A percentile compares a stretch with the other conserved stretches of the same genome.
These are phyloP conservation scores for Colletotrichum kahawae DNA, from an alignment of 2,329 filamentous ascomycete species.

Conservation along the genomic window DNA sequence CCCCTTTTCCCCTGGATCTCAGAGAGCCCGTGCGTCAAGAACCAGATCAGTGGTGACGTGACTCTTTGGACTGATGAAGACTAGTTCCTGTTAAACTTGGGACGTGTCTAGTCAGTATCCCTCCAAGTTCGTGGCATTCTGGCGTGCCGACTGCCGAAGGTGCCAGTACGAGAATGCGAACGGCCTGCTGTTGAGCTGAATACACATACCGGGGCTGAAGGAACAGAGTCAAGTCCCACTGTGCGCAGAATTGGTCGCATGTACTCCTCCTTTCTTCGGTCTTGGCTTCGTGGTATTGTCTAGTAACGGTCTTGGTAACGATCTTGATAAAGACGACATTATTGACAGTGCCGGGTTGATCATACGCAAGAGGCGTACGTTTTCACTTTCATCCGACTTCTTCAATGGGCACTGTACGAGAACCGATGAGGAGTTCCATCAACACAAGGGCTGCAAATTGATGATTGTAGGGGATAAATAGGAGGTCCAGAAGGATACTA, in stretches of 20 bases:
- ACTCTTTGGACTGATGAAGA: background rate
- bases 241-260: background rate
- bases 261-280: background rate
- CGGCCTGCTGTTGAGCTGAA: background rate
- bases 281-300: background rate
- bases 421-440: fast-evolving
- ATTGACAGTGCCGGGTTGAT: no score
- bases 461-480: fast-evolving
- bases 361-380: no score
- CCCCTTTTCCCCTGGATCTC: background rate
- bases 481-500: fast-evolving
- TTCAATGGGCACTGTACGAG: background rate
- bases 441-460: background rate
- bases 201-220: background rate
- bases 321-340: background rate
- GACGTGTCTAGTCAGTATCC: background rate
- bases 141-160: background rate
- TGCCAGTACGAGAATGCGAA: no score
- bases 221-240: background rate
- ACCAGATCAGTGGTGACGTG: background rate
- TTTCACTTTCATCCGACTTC: background rate
- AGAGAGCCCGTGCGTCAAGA: background rate
- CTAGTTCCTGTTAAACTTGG: background rate
- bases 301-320: background rate
- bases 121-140: background rate